Evolutionary conservation across 192 early-diverging fungal genomes (phyloP).

Genomic region (Dissophora ornata): DNA sequence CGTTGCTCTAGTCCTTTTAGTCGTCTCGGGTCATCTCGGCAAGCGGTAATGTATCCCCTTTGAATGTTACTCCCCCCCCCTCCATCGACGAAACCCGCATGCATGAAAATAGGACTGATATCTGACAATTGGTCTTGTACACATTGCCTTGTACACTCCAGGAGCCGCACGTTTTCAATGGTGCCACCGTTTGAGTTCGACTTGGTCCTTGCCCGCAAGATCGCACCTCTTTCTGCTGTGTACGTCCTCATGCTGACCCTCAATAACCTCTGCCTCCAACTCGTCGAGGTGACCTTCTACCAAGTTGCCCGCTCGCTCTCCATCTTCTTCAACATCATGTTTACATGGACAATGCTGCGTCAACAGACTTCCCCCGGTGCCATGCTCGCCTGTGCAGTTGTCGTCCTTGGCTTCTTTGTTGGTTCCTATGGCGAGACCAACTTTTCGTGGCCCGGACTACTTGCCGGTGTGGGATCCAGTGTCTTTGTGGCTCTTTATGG

Average conservation of each 20-base stretch:
- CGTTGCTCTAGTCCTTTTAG: constrained; percentile 64
- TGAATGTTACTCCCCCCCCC: too few relatives aligned
- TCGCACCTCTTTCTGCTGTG: constrained; percentile 69
- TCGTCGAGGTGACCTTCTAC: constrained; percentile 77
- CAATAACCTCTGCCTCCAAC: constrained; percentile 73
- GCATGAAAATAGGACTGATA: too few relatives aligned
- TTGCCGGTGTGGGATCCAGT: constrained; percentile 73
- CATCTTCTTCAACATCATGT: constrained; percentile 75
- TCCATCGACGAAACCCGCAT: too few relatives aligned
- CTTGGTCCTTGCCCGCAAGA: constrained; percentile 59
- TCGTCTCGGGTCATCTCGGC: constrained; percentile 66
- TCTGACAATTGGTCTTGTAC: too few relatives aligned
- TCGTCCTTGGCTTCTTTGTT: constrained; percentile 71
- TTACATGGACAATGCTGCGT: constrained; percentile 70
- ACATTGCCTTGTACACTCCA: constrained; percentile 12
- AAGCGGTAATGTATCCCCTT: constrained; percentile 60
- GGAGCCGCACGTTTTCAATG: constrained; percentile 61
- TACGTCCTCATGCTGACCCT: constrained; percentile 76
- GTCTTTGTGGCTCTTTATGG: constrained; percentile 76
- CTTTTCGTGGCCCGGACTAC: constrained; percentile 70
- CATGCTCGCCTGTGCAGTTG: constrained; percentile 66
- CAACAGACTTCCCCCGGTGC: constrained; percentile 64
- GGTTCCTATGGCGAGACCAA: constrained; percentile 76
- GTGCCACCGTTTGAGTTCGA: constrained; percentile 75
- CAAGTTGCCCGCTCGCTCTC: constrained; percentile 75